phyloP scores from a whole-genome alignment of 441 rosid species.

The Gossypium schwendimanii region DNA sequence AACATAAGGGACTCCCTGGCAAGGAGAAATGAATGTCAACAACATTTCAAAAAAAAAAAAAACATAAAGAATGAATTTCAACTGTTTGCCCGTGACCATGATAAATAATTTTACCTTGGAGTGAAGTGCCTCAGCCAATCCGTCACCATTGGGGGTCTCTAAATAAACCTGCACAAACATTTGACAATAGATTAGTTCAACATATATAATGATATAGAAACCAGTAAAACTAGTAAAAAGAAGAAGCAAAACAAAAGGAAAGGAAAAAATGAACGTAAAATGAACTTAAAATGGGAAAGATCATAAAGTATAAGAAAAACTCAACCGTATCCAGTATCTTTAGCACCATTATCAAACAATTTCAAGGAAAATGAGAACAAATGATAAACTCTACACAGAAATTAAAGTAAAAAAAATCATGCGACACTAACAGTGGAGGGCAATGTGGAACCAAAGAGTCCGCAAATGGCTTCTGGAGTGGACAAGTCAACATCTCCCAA shows the following conservation, averaged over 20 bases:
- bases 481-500: constrained; percentile 65
- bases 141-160: constrained; percentile 75
- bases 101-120: constrained; percentile 46
- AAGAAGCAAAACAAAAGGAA: neutral
- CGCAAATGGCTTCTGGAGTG: constrained; percentile 55
- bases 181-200: constrained; percentile 1
- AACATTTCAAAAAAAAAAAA: neutral
- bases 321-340: neutral
- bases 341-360: neutral
- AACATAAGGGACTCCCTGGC: constrained; percentile 84
- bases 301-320: neutral
- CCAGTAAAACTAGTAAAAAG: neutral
- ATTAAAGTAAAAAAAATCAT: neutral
- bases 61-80: neutral
- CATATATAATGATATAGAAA: neutral
- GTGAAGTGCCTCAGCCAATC: constrained; percentile 78
- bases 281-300: neutral
- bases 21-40: constrained; percentile 14
- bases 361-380: neutral
- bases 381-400: neutral
- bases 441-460: constrained; percentile 62
- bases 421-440: constrained; percentile 70
- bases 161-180: constrained; percentile 60
- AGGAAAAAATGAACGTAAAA: neutral
- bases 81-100: neutral